These are phyloP conservation scores for Suaeda aralocaspica DNA, from an alignment of 148 eudicot species.

Conservation along the genomic window DNA sequence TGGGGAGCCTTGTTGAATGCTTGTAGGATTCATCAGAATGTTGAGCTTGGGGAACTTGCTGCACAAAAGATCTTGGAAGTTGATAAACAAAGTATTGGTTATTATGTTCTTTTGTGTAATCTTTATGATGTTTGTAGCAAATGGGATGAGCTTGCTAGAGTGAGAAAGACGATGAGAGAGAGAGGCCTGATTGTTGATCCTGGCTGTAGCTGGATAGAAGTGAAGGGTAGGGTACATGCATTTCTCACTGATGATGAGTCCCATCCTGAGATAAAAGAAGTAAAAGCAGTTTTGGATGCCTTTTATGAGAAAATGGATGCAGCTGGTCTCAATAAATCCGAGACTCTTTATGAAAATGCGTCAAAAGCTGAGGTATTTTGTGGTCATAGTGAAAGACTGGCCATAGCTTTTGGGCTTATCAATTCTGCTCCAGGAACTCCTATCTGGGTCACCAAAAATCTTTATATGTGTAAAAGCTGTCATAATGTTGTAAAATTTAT, in stretches of 20 bases:
- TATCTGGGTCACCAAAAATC: slow-evolving; percentile 83
- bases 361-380: slow-evolving; percentile 84
- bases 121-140: slow-evolving; percentile 63
- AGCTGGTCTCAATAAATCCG: slow-evolving; percentile 28
- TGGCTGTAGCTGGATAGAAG: slow-evolving; percentile 95
- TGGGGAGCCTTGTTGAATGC: slow-evolving; percentile 93
- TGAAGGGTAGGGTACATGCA: slow-evolving; percentile 84
- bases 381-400: slow-evolving; percentile 90
- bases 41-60: slow-evolving; percentile 73
- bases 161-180: slow-evolving; percentile 66
- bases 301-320: slow-evolving; percentile 66
- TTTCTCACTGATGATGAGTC: slow-evolving; percentile 77
- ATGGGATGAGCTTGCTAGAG: slow-evolving; percentile 70
- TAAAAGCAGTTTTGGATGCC: slow-evolving; percentile 53
- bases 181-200: slow-evolving; percentile 73
- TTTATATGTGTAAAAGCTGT: slow-evolving; percentile 76
- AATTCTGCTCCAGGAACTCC: slow-evolving; percentile 81
- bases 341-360: slow-evolving; percentile 32
- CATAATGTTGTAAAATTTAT: slow-evolving; percentile 69
- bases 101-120: slow-evolving; percentile 69
- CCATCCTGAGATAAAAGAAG: slow-evolving; percentile 74
- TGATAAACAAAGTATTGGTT: slow-evolving; percentile 54
- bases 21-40: slow-evolving; percentile 62
- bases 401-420: slow-evolving; percentile 72
- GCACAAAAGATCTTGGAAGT: slow-evolving; percentile 52